These are phyloP conservation scores for Vitis rupestris DNA, from an alignment of 164 flowering plant species.

Conservation along the genomic window DNA sequence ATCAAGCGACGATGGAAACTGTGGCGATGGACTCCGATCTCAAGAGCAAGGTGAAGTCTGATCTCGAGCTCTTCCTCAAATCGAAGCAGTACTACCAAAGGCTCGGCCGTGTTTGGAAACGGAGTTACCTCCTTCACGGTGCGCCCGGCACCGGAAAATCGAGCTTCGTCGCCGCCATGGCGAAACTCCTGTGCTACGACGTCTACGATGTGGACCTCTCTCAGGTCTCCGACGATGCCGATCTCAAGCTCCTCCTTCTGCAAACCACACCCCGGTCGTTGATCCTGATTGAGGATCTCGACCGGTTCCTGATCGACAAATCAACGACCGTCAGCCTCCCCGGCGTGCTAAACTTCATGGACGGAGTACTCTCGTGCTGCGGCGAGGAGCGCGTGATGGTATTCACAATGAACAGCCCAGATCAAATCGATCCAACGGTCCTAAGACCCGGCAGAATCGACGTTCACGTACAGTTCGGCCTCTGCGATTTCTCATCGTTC, in stretches of 20 bases:
- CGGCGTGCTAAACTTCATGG: conserved; percentile 73
- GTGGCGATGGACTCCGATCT: conserved; percentile 70
- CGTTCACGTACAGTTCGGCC: conserved; percentile 71
- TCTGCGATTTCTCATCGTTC: conserved; percentile 69
- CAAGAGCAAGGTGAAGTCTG: conserved; percentile 64
- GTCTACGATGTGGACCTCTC: conserved; percentile 67
- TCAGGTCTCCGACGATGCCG: conserved; percentile 47
- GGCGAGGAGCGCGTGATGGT: conserved; percentile 82
- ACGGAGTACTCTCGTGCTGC: conserved; percentile 73
- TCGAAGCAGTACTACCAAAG: conserved; percentile 72
- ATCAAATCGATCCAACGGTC: conserved; percentile 50
- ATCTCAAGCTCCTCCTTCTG: conserved; percentile 53
- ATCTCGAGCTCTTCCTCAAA: conserved; percentile 68
- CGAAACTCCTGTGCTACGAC: conserved; percentile 62
- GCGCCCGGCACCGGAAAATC: conserved; percentile 84
- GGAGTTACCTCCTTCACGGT: conserved; percentile 78
- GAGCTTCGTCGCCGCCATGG: conserved; percentile 78
- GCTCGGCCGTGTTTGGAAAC: conserved; percentile 82
- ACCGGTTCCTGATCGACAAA: conserved; percentile 41
- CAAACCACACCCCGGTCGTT: conserved; percentile 58
- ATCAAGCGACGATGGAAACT: conserved; percentile 73
- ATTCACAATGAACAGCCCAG: conserved; percentile 64
- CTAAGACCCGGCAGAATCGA: conserved; percentile 85
- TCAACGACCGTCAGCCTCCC: conserved; percentile 43
- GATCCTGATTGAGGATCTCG: conserved; percentile 73